A percentile compares a stretch with the other conserved stretches of the same genome.
phyloP scores from a whole-genome alignment of 2,329 filamentous ascomycete species.

The Botrytis pseudocinerea region DNA sequence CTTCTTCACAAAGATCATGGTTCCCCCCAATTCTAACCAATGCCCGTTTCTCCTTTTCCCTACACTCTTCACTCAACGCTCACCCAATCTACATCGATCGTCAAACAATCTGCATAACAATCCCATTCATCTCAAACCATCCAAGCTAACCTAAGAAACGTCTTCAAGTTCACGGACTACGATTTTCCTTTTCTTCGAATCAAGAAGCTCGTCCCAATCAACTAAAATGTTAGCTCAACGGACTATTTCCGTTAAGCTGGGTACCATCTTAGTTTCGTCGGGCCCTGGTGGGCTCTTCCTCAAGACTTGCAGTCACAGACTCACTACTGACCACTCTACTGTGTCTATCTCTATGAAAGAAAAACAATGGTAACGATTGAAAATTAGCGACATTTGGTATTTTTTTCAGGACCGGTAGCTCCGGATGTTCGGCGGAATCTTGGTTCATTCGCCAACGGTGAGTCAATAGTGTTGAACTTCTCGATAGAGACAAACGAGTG shows the following conservation, averaged over 20 bases:
- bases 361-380: neutral
- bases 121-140: neutral
- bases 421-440: neutral
- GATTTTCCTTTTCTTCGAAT: neutral
- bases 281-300: neutral
- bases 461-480: neutral
- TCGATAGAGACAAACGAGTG: neutral
- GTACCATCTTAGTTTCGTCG: neutral
- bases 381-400: neutral
- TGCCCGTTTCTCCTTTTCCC: neutral
- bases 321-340: neutral
- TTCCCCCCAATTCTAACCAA: neutral
- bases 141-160: neutral
- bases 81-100: neutral
- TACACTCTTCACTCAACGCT: neutral
- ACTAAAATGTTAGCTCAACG: neutral
- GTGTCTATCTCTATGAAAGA: neutral
- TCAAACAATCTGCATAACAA: slow-evolving; percentile 6
- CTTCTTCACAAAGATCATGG: neutral
- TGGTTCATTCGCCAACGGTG: neutral
- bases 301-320: neutral
- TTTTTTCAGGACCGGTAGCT: neutral
- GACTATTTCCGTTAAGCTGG: neutral
- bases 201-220: neutral
- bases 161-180: slow-evolving; percentile 1